phyloP scores from a whole-genome alignment of 1,284 basidiomycete species.

The Filobasidium uniguttulatum region DNA sequence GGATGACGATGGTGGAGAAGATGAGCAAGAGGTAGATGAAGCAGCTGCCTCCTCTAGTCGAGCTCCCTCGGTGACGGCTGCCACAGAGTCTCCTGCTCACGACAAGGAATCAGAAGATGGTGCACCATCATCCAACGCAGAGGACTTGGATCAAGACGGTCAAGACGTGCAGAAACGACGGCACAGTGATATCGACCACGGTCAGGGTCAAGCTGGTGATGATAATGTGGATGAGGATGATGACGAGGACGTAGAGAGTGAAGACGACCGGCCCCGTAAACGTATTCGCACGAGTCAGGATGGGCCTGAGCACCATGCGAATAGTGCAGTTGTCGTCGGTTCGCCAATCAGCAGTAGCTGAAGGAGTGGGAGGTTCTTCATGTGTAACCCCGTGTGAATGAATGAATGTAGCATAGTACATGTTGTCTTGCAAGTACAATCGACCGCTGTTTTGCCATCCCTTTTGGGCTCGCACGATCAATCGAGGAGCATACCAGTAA shows the following conservation, averaged over 20 bases:
- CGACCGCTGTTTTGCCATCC: too few species aligned
- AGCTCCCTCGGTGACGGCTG: too few species aligned
- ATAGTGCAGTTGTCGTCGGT: too few species aligned
- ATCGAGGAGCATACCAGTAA: slow-evolving; percentile 23
- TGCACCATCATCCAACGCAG: background rate
- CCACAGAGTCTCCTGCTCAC: too few species aligned
- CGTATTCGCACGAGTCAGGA: background rate
- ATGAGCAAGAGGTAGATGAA: slow-evolving; percentile 2
- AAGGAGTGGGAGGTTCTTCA: too few species aligned
- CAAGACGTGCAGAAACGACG: background rate
- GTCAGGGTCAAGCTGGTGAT: background rate
- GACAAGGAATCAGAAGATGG: background rate
- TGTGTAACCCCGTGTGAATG: too few species aligned
- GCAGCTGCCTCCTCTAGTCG: too few species aligned
- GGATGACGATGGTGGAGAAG: background rate
- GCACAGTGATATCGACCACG: background rate
- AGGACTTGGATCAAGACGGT: background rate
- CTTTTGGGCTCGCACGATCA: too few species aligned
- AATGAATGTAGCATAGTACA: too few species aligned
- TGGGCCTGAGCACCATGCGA: background rate
- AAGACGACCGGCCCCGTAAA: background rate
- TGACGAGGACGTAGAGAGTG: background rate
- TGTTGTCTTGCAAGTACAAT: too few species aligned
- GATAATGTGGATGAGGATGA: background rate
- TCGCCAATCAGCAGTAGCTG: too few species aligned